A percentile compares a stretch with the other conserved stretches of the same genome.
Evolutionary conservation across 2,329 filamentous ascomycete species (phyloP).

Genomic region (Ophiostoma ulmi): DNA sequence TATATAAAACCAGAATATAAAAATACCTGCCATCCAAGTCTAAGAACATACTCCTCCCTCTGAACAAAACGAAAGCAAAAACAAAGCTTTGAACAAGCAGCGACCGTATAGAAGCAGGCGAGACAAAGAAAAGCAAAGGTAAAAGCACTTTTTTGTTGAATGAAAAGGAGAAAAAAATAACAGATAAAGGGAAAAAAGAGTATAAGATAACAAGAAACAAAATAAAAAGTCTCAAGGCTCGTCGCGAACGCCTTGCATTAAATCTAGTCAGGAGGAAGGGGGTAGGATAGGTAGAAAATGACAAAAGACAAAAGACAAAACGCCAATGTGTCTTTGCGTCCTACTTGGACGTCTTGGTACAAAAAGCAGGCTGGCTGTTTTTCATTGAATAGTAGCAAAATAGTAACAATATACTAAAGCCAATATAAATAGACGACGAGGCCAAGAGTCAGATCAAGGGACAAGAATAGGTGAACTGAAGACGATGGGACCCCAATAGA

Average conservation of each 20-base stretch:
- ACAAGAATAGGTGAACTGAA: not conserved
- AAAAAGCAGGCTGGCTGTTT: not conserved
- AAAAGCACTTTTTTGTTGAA: conserved; percentile 6
- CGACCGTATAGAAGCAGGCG: not conserved
- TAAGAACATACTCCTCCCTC: conserved; percentile 10
- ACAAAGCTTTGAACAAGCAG: not conserved
- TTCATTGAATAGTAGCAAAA: not conserved
- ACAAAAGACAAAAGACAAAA: not conserved
- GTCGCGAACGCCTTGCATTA: not conserved
- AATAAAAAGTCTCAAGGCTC: not conserved
- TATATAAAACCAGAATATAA: not conserved
- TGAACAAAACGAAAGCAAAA: not conserved
- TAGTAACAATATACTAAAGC: not conserved
- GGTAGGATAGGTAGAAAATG: not conserved
- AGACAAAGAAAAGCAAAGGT: not conserved
- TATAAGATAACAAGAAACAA: not conserved
- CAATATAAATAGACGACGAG: too few relatives aligned
- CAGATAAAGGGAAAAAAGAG: not conserved
- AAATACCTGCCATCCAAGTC: conserved; percentile 6
- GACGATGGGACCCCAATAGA: not conserved
- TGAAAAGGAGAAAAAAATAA: not conserved
- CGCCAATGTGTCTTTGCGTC: not conserved
- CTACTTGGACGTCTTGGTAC: not conserved
- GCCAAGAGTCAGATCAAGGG: not conserved
- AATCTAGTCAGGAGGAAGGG: not conserved